Percentiles rank a stretch among this genome's conserved stretches.
phyloP scores from a whole-genome alignment of 2,329 filamentous ascomycete genomes.

The Alternaria sp. region DNA sequence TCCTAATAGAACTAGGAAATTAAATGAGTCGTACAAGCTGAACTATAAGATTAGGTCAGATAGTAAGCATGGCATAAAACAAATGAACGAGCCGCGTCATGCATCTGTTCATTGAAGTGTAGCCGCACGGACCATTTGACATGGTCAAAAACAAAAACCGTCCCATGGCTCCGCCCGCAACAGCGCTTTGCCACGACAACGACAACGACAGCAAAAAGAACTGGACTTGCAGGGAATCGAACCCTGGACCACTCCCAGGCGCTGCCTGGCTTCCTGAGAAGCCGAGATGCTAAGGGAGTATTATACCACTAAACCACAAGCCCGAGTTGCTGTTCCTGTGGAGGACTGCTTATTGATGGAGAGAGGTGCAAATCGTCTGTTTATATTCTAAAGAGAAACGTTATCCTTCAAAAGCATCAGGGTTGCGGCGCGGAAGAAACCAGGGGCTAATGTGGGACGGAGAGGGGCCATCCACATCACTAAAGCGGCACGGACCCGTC shows the following conservation, averaged over 20 bases:
- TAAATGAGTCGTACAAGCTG: too few relatives aligned
- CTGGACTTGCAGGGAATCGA: constrained; percentile 23
- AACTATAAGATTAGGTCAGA: too few relatives aligned
- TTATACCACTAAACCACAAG: constrained; percentile 23
- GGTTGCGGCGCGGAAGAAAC: not conserved
- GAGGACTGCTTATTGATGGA: not conserved
- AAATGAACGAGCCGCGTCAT: too few relatives aligned
- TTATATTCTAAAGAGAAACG: not conserved
- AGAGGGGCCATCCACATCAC: not conserved
- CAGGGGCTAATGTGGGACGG: not conserved
- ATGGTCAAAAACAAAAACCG: not conserved
- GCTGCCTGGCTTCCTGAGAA: not conserved
- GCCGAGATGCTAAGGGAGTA: constrained; percentile 15
- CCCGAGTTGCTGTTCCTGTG: constrained; percentile 4
- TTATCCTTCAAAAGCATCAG: too few relatives aligned
- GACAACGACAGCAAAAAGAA: constrained; percentile 6
- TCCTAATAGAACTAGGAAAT: too few relatives aligned
- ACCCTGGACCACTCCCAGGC: constrained; percentile 20
- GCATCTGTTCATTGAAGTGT: too few relatives aligned
- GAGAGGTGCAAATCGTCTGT: too few relatives aligned
- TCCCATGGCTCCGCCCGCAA: not conserved
- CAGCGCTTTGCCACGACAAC: not conserved
- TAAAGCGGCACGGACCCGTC: not conserved
- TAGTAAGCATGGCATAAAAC: too few relatives aligned
- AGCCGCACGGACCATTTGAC: not conserved